A percentile compares a stretch with the other conserved stretches of the same genome.
phyloP scores from a whole-genome alignment of 768 basidiomycete species.

The Auriscalpium microsporum region DNA sequence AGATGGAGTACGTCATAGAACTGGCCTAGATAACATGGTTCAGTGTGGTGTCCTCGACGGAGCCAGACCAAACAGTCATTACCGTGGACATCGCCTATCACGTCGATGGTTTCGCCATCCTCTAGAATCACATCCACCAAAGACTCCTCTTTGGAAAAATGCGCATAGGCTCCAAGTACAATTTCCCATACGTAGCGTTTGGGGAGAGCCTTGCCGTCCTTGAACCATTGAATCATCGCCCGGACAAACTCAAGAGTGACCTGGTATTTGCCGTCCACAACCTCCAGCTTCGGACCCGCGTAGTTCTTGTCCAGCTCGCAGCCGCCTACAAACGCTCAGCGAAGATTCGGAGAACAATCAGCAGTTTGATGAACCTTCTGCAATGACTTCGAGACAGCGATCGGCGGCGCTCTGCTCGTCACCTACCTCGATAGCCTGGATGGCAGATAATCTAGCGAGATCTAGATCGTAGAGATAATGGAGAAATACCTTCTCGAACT shows the following conservation, averaged over 20 bases:
- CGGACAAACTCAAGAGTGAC: conserved; percentile 76
- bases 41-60: background rate
- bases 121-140: conserved; percentile 68
- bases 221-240: conserved; percentile 87
- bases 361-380: conserved; percentile 45
- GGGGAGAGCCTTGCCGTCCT: conserved; percentile 85
- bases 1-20: conserved; percentile 92
- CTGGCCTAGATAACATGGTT: conserved; percentile 51
- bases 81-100: conserved; percentile 97
- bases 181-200: conserved; percentile 95
- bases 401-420: conserved; percentile 76
- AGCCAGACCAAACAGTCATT: background rate
- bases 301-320: conserved; percentile 74
- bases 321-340: conserved; percentile 38
- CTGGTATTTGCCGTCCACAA: conserved; percentile 52
- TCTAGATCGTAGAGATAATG: background rate
- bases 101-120: conserved; percentile 78
- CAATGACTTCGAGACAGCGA: conserved; percentile 71
- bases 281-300: conserved; percentile 63
- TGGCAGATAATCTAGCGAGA: background rate
- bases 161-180: conserved; percentile 72
- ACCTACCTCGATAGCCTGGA: conserved; percentile 84
- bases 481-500: conserved; percentile 74
- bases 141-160: conserved; percentile 70
- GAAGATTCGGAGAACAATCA: background rate